phyloP scores from a whole-genome alignment of 495 filamentous ascomycete genomes.

The Platismatia glauca region DNA sequence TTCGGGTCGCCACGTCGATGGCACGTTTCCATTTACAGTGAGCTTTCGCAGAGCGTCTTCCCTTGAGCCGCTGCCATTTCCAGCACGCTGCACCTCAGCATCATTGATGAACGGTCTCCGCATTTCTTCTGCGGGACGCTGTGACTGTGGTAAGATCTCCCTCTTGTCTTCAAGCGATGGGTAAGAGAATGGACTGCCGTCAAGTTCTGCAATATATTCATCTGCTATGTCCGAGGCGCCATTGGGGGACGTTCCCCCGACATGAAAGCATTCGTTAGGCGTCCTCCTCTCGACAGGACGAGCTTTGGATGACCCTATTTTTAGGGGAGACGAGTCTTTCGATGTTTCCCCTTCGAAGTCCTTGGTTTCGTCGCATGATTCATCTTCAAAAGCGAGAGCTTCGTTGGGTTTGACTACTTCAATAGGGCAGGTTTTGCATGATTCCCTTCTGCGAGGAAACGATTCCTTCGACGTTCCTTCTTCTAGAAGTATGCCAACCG shows the following conservation, averaged over 20 bases:
- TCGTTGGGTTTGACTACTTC: not conserved
- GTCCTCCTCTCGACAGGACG: not conserved
- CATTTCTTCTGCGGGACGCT: not conserved
- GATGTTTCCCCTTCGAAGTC: not conserved
- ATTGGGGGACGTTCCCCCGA: not conserved
- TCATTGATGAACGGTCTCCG: constrained; percentile 14
- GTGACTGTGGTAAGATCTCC: not conserved
- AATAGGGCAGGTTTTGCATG: not conserved
- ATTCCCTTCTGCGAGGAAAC: not conserved
- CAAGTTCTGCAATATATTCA: constrained; percentile 22
- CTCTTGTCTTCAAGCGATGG: constrained; percentile 1
- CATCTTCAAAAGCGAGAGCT: not conserved
- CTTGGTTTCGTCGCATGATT: not conserved
- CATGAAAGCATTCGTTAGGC: not conserved
- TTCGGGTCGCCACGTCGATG: not conserved
- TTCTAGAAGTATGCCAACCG: not conserved
- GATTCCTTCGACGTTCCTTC: not conserved
- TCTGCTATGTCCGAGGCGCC: constrained; percentile 13
- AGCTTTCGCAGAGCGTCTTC: constrained; percentile 19
- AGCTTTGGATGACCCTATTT: not conserved
- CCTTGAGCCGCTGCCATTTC: not conserved
- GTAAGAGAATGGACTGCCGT: constrained; percentile 13
- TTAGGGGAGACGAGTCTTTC: not conserved
- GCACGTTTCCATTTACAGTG: constrained; percentile 1
- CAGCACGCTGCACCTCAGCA: constrained; percentile 7